Evolutionary conservation across 164 flowering plant genomes (phyloP), one percentile per base, ranked within the genome.

Genomic region (Taxillus chinensis): DNA sequence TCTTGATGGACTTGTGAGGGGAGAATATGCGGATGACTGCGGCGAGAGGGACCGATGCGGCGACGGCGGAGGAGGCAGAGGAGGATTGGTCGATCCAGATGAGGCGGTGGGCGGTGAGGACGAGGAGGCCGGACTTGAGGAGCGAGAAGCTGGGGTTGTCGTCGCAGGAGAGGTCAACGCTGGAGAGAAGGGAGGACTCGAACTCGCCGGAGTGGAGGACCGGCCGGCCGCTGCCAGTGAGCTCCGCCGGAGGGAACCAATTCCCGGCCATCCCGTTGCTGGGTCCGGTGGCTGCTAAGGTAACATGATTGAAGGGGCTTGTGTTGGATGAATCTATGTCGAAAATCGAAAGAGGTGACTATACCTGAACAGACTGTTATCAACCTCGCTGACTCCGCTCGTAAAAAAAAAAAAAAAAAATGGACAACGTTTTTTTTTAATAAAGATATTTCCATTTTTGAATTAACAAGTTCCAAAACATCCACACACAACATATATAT

Each of bases 31-130:
- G 86, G 60, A 77, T 65, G 38, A 95, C 67, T 10, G 79, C 62
- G 13, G 83, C 60, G 12, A 91, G 86, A 16, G 90, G 91, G 67
- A 91, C 60, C 43, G 70, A 56, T 5, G 70, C 63, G 38, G 50
- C n/a, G 58, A 53, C 7, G 65, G 66, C 17, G 49, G 58, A 11
- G 4, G 51, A 64, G 8, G 49, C 67, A 8, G 8, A 65, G 48
- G 61, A 16, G 61, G 79, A 48, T 5, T 80, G 78, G 39, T 81
- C 67, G 59, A 81, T 74, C 86, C 86, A 92, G 55, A 87, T 65
- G 72, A 92, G 78, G 57, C 93, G 91, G 73, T 86, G 93, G 12
- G 92, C 83, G 43, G 92, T 90, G 74, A 92, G 86, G 74, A 80
- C 78, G 49, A 88, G 75, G 54, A 82, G 58, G 55, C 87, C 86